phyloP scores from a whole-genome alignment of 2,329 filamentous ascomycete species.

The Hypomyces rosellus region DNA sequence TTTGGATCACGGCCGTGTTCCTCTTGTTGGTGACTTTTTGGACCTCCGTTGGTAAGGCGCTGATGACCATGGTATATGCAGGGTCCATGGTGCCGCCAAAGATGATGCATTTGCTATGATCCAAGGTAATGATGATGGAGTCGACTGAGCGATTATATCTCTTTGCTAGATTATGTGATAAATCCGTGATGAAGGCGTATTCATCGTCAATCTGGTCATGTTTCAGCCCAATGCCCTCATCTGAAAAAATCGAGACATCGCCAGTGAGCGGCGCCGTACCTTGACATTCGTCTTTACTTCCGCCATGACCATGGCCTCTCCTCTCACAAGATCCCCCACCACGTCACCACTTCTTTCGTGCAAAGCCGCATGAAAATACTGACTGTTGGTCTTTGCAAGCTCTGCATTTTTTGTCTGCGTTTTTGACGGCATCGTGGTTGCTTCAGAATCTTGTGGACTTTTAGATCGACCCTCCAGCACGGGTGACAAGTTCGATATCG shows the following conservation, averaged over 20 bases:
- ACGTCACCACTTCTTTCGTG: constrained; percentile 21
- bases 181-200: constrained; percentile 64
- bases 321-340: constrained; percentile 37
- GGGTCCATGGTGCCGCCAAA: constrained; percentile 71
- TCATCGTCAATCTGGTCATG: constrained; percentile 61
- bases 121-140: constrained; percentile 68
- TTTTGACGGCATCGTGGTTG: not conserved
- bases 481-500: constrained; percentile 21
- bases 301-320: constrained; percentile 54
- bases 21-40: constrained; percentile 72
- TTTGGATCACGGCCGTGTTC: constrained; percentile 70
- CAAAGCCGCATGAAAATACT: constrained; percentile 42
- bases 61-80: constrained; percentile 71
- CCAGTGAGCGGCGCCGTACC: constrained; percentile 14
- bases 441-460: constrained; percentile 12
- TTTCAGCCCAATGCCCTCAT: not conserved
- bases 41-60: constrained; percentile 61
- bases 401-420: not conserved
- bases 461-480: constrained; percentile 23
- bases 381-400: constrained; percentile 14
- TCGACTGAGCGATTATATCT: constrained; percentile 70
- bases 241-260: not conserved
- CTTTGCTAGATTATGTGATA: constrained; percentile 65
- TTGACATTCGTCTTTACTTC: constrained; percentile 34
- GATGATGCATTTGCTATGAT: constrained; percentile 67